Evolutionary conservation across 495 filamentous ascomycete genomes (phyloP), one percentile per base, ranked within the genome.

Genomic region (Daldinia vernicosa): DNA sequence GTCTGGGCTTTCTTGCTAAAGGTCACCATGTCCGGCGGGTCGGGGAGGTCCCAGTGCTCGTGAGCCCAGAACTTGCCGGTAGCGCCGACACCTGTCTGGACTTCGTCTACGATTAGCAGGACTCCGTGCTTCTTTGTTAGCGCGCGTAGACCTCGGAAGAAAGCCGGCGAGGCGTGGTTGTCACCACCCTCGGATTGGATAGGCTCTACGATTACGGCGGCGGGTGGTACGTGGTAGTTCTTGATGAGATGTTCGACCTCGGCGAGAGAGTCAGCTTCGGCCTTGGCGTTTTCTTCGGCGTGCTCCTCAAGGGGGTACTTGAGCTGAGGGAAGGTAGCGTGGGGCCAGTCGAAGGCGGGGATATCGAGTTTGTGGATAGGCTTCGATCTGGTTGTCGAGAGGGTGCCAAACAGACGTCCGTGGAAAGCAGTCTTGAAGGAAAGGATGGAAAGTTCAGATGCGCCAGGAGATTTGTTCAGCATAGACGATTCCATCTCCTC

Each of bases 1-100:
- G 96, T 94, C 84, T 99, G 95, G 22, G 95, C 96, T 85, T 99
- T 99, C 89, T 99, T 99, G 76, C 88, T 91, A 84, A 99, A 99
- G 28, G 95, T 98, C 33, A 99, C 95, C 90, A 99, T 97, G 83
- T 99, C 95, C 6, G 95, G 96, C 22, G 96, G 94, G 32, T 89
- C 82, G 33, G 83, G 74, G 55, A 98, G 85, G 79, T 91, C 84
- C 95, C 95, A 99, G 87, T 98, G 95, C 68, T 98, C 96, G 83
- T 99, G 95, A 1, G 96, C 95, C 95, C 95, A 99, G 89, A 98
- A 98, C 78, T 92, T 94, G 63, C 95, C 95, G 1, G 95, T 99
- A 0, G 92, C 91, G 70, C 95, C 95, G 37, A 99, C 91, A 79
- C 95, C 95, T 15, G 95, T 99, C 83, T 99, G 95, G 30, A 99